Percentiles rank a stretch among this genome's conserved stretches.
phyloP scores from a whole-genome alignment of 805 yeast species.

The Candida suzukii region DNA sequence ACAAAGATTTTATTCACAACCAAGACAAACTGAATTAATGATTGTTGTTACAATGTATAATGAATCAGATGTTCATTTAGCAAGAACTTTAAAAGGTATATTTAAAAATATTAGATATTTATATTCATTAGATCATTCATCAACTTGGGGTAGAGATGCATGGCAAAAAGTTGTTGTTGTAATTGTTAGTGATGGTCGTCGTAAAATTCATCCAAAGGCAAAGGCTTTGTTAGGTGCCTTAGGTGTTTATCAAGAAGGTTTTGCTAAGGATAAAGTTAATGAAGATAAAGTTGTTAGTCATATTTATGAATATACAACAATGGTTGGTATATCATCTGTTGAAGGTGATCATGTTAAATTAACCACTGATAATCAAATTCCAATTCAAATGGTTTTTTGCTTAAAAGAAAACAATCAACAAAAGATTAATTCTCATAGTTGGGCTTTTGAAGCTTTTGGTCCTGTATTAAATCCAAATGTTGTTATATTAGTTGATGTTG shows the following conservation, averaged over 20 bases:
- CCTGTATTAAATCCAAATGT: constrained; percentile 76
- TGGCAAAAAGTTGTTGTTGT: constrained; percentile 93
- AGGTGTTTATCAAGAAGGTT: constrained; percentile 93
- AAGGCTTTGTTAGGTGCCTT: constrained; percentile 75
- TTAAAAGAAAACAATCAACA: constrained; percentile 83
- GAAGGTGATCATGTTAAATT: constrained; percentile 53
- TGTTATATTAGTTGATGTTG: constrained; percentile 84
- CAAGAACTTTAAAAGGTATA: constrained; percentile 83
- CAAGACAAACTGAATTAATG: constrained; percentile 79
- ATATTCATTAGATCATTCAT: constrained; percentile 51
- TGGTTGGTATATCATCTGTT: constrained; percentile 74
- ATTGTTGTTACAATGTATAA: constrained; percentile 87
- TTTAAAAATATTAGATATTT: constrained; percentile 80
- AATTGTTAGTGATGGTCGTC: constrained; percentile 88
- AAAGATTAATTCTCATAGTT: constrained; percentile 91
- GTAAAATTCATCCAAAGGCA: constrained; percentile 71
- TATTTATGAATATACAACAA: constrained; percentile 87
- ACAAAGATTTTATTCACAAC: constrained; percentile 69
- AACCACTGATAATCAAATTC: constrained; percentile 58
- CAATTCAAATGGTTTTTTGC: constrained; percentile 85
- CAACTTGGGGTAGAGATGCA: constrained; percentile 89
- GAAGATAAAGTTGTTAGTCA: constrained; percentile 78
- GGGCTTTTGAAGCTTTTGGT: constrained; percentile 94
- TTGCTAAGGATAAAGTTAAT: constrained; percentile 86
- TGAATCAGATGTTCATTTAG: constrained; percentile 77